These are phyloP conservation scores for Penicillium brasilianum DNA, from an alignment of 2,329 filamentous ascomycete genomes.

Conservation along the genomic window DNA sequence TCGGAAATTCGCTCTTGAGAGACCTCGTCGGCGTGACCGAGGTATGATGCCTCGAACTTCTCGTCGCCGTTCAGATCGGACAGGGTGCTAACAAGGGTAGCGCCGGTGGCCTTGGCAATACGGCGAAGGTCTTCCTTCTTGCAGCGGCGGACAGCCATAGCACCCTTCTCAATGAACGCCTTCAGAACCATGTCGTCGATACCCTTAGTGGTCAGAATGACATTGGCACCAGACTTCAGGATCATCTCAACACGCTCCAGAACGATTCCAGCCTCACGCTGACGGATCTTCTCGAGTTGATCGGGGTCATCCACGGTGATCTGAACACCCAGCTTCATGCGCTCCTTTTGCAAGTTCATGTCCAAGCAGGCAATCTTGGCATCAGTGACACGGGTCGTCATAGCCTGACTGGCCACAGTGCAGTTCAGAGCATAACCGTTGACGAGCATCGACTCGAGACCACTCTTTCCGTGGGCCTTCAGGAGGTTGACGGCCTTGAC, in stretches of 20 bases:
- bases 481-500: slow-evolving; percentile 99
- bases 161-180: slow-evolving; percentile 89
- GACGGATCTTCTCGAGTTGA: slow-evolving; percentile 95
- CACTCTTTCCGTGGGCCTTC: slow-evolving; percentile 95
- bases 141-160: slow-evolving; percentile 93
- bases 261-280: slow-evolving; percentile 90
- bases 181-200: slow-evolving; percentile 97
- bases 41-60: slow-evolving; percentile 86
- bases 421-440: slow-evolving; percentile 98
- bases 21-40: slow-evolving; percentile 93
- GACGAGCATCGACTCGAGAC: slow-evolving; percentile 83
- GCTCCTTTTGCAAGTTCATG: slow-evolving; percentile 98
- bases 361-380: slow-evolving; percentile 97
- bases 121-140: slow-evolving; percentile 98
- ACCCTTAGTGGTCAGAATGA: slow-evolving; percentile 95
- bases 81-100: slow-evolving; percentile 87
- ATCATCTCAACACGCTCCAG: slow-evolving; percentile 97
- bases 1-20: slow-evolving; percentile 98
- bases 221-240: slow-evolving; percentile 94
- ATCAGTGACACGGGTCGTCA: slow-evolving; percentile 89
- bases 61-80: slow-evolving; percentile 98
- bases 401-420: slow-evolving; percentile 96
- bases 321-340: slow-evolving; percentile 98
- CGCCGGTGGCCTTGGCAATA: slow-evolving; percentile 94
- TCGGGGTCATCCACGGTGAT: slow-evolving; percentile 97